A percentile compares a stretch with the other conserved stretches of the same genome.
These are phyloP conservation scores for Podila clonocystis DNA, from an alignment of 192 early-diverging fungal genomes.

Conservation along the genomic window DNA sequence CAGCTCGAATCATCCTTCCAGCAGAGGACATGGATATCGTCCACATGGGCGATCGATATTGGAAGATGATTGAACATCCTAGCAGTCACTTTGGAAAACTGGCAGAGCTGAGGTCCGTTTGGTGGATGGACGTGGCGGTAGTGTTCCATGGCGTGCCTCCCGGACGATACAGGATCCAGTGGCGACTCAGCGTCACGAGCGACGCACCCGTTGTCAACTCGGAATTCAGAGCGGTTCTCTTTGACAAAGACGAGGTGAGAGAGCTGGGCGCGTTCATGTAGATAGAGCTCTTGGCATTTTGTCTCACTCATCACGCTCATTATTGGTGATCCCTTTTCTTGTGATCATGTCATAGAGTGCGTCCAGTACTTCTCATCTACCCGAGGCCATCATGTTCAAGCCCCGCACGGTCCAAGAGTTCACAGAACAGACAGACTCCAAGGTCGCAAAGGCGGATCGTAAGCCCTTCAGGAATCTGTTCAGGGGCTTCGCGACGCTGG, in stretches of 20 bases:
- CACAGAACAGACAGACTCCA: constrained; percentile 22
- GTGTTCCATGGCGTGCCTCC: constrained; percentile 25
- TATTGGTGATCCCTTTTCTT: neutral
- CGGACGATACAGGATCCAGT: constrained; percentile 46
- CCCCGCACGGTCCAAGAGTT: constrained; percentile 35
- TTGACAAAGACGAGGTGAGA: constrained; percentile 32
- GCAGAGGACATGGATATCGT: constrained; percentile 26
- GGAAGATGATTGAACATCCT: constrained; percentile 27
- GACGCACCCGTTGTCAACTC: constrained; percentile 43
- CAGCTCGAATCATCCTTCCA: constrained; percentile 24
- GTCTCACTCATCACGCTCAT: too few species aligned
- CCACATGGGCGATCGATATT: constrained; percentile 41
- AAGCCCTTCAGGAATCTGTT: constrained; percentile 39
- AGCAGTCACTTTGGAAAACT: constrained; percentile 29
- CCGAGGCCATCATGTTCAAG: constrained; percentile 15
- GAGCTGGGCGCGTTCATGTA: neutral
- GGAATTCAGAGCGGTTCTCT: constrained; percentile 34
- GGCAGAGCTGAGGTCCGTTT: constrained; percentile 38
- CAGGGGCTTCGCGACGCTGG: constrained; percentile 19
- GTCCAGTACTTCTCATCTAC: neutral
- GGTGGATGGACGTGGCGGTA: constrained; percentile 39
- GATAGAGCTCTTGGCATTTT: neutral
- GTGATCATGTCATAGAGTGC: neutral
- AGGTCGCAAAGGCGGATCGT: constrained; percentile 11
- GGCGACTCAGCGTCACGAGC: constrained; percentile 30